A percentile compares a stretch with the other conserved stretches of the same genome.
These are phyloP conservation scores for Buddleja alternifolia DNA, from an alignment of 257 asterid species.

Conservation along the genomic window DNA sequence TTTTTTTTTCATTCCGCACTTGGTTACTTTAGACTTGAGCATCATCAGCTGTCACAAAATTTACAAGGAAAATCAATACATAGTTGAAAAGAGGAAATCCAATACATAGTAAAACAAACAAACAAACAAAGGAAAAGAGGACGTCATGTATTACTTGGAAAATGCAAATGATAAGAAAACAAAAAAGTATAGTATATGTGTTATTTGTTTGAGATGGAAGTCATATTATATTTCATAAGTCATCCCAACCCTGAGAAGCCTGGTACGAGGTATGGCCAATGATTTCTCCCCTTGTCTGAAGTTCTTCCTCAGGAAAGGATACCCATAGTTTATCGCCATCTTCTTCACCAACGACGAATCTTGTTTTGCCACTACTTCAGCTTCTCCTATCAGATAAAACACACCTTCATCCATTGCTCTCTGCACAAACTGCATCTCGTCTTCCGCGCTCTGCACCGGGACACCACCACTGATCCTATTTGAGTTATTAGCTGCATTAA, in stretches of 20 bases:
- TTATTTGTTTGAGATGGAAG: too few species aligned
- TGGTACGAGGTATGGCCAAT: slow-evolving; percentile 59
- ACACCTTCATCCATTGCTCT: slow-evolving; percentile 53
- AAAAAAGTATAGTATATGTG: too few species aligned
- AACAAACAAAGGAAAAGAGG: too few species aligned
- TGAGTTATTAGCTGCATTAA: slow-evolving; percentile 21
- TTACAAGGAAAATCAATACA: too few species aligned
- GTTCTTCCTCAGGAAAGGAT: slow-evolving; percentile 61
- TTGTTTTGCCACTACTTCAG: slow-evolving; percentile 61
- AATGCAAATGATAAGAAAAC: too few species aligned
- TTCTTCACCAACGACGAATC: slow-evolving; percentile 57
- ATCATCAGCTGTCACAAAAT: too few species aligned
- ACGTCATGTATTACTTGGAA: too few species aligned
- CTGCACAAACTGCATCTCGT: slow-evolving; percentile 45
- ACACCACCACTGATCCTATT: slow-evolving; percentile 7
- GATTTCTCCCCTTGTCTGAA: slow-evolving; percentile 65
- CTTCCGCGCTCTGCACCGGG: slow-evolving; percentile 32
- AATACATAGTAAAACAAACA: too few species aligned
- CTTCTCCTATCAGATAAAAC: slow-evolving; percentile 67
- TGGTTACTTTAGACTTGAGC: too few species aligned
- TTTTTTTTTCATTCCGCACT: too few species aligned
- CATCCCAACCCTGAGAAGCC: slow-evolving; percentile 78
- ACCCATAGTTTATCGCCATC: slow-evolving; percentile 51
- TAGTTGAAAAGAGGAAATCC: too few species aligned
- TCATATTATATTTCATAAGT: slow-evolving; percentile 60